These are phyloP conservation scores for Aspergillus bertholletiae DNA, from an alignment of 495 filamentous ascomycete genomes.

Conservation along the genomic window DNA sequence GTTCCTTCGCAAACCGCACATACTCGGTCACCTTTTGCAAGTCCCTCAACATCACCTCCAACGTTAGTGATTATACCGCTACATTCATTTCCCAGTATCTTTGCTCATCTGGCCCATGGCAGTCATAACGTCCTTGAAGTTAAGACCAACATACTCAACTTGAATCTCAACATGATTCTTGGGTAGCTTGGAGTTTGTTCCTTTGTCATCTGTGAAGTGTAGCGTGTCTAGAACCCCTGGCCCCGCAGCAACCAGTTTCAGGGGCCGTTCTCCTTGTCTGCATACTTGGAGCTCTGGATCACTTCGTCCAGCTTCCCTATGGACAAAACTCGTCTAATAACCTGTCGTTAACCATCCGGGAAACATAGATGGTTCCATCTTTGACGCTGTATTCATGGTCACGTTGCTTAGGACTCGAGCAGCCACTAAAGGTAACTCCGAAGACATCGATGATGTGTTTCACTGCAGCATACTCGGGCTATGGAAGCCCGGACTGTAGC, in stretches of 20 bases:
- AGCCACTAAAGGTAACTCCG: conserved; percentile 19
- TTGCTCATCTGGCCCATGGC: conserved; percentile 33
- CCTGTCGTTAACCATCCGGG: conserved; percentile 25
- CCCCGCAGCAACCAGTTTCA: conserved; percentile 21
- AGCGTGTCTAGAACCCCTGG: conserved; percentile 30
- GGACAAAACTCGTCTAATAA: conserved; percentile 24
- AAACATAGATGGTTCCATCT: conserved; percentile 22
- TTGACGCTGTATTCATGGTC: conserved; percentile 32
- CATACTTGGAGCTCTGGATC: conserved; percentile 19
- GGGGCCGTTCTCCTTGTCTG: conserved; percentile 24
- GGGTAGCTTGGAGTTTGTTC: conserved; percentile 8
- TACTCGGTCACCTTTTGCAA: conserved; percentile 53
- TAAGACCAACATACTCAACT: conserved; percentile 29
- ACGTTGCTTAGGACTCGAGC: conserved; percentile 11
- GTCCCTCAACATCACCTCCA: conserved; percentile 39
- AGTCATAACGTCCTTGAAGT: conserved; percentile 37
- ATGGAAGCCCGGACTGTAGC: conserved; percentile 17
- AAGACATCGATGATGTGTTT: conserved; percentile 26
- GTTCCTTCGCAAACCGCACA: conserved; percentile 43
- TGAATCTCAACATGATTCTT: conserved; percentile 28
- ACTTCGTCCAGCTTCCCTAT: conserved; percentile 21
- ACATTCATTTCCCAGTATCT: conserved; percentile 30
- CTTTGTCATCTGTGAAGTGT: conserved; percentile 30
- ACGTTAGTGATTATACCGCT: conserved; percentile 32
- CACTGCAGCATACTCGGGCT: conserved; percentile 11